Base-by-base conservation (phyloP, 2,329 filamentous ascomycete species). In the Blumeria graminis region DNA sequence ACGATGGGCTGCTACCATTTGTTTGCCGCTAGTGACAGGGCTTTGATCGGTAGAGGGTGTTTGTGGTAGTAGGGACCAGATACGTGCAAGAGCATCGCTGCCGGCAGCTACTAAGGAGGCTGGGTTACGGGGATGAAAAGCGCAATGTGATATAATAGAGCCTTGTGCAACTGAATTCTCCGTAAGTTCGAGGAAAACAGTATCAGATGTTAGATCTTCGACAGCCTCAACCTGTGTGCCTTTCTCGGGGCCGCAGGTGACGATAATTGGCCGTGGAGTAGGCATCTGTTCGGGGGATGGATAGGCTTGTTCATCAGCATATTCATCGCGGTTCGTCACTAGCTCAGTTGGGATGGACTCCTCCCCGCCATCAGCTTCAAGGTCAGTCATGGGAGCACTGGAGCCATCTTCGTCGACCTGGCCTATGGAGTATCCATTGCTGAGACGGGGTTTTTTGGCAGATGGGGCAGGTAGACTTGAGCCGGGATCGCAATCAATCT, bases 81-180 rank as follows among this genome's bases (percentile, higher is more conserved):
- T 73, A 61, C 78, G 78, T 72, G 78, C 79, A 77, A 82, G 77
- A 69, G 78, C 77, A 72, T 82, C 79, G 67, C 77, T 81, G 64
- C 79, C 79, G 71, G 76, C 78, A 72, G 77, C 78, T 68, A 78
- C 79, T 73, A 82, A 72, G 69, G 80, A 71, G 58, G 74, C 77
- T 67, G 78, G 75, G 71, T 82, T 74, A 68, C 68, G 72, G 62
- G 79, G 79, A 72, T 76, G 81, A 76, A 78, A 82, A 72, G 80
- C 77, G 74, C 78, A 81, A 69, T 81, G 77, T 71, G 82, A 73
- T 68, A 82, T 70, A 64, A 80, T 74, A 66, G 78, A 76, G 68
- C 72, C 71, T 64, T 74, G 76, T 61, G 65, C 68, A 60, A 67
- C 63, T 60, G 64, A 64, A 58, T 67, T 63, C 38, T 67, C 65